Conservation (phyloP, 371 early-diverging fungal genomes). For the Mortierella sp. region DNA sequence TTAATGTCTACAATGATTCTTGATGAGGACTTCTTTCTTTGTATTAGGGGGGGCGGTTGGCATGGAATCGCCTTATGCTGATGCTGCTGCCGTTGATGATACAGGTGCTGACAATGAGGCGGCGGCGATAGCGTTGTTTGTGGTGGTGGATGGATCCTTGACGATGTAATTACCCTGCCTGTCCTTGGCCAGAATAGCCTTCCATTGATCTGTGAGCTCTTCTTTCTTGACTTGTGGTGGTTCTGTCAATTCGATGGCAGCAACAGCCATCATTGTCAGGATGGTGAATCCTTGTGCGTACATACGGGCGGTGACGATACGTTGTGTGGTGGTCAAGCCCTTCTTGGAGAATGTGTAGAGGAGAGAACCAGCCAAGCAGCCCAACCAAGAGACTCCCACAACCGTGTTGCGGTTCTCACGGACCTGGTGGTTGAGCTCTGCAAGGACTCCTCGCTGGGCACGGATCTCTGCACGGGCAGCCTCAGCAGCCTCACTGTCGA, state of each 20-base stretch:
- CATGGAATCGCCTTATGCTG: too few species aligned
- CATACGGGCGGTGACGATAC: constrained; percentile 79
- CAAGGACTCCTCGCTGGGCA: constrained; percentile 43
- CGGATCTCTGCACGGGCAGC: constrained; percentile 50
- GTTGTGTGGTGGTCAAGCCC: constrained; percentile 76
- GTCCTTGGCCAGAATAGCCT: constrained; percentile 54
- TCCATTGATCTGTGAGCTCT: constrained; percentile 52
- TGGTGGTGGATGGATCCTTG: constrained; percentile 23
- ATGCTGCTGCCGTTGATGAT: constrained; percentile 12
- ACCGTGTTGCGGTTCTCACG: constrained; percentile 61
- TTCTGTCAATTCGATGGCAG: constrained; percentile 51
- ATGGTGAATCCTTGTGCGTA: constrained; percentile 55
- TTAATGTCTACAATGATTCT: too few species aligned
- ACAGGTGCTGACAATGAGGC: constrained; percentile 14
- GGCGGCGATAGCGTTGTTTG: neutral
- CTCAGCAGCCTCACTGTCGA: constrained; percentile 49
- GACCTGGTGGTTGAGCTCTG: constrained; percentile 52
- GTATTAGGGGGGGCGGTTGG: too few species aligned
- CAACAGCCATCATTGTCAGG: constrained; percentile 53
- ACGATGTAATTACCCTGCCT: constrained; percentile 43
- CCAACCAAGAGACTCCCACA: constrained; percentile 76
- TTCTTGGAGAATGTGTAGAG: constrained; percentile 73
- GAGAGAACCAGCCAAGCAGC: constrained; percentile 73
- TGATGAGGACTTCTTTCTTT: too few species aligned
- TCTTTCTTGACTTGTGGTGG: constrained; percentile 31